Base-by-base conservation (phyloP, 768 basidiomycete genomes). In the Pulveroboletus sp. region DNA sequence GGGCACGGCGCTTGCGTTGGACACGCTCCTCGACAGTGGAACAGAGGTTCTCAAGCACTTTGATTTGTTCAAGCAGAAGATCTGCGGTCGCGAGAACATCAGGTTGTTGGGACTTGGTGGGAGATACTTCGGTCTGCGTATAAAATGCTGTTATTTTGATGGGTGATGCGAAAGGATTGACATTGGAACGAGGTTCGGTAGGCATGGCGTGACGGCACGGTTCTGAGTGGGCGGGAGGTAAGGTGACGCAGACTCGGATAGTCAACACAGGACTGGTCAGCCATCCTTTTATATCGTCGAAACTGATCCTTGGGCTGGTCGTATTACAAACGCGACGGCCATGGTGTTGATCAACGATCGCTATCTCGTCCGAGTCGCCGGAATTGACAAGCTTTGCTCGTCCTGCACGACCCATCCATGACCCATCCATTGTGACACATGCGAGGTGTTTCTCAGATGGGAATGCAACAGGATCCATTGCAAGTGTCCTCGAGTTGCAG, bases 41-140 rank as follows among this genome's bases (percentile, higher is more conserved):
- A 29, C 49, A 55, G 41, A 53, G 54, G 20, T 17, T 50, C 35
- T 66, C 63, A 13, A 69, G 67, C 16, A 52, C 51, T 39, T 53
- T 54, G 4, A 66, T 37, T 5, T 67, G 65, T 27, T 56, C 55
- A 38, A 67, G 43, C 21, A 66, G 51, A 20, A 62, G 63, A 43
- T 56, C 65, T 3, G 67, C 63, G 14, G 65, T 69, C 24, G 52
- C 52, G 45, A 66, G 67, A n/a, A 64, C 33, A 38, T 67, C 50
- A 34, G 50, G 39, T 19, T 57, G 50, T 42, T 38, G 54, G 9
- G 49, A 23, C 39, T n/a, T 21, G 17, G 10, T 44, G 23, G 27
- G n/a, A 7, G 37, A 4, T 27, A 2, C 24, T 20, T 32, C 21
- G 11, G 24, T 19, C 33, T 50, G 40, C 21, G 45, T 19, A 16